Percentiles rank a stretch among this genome's conserved stretches.
These are phyloP conservation scores for Zygosaccharomyces kombuchaensis DNA, from an alignment of 805 yeast genomes.

Conservation along the genomic window DNA sequence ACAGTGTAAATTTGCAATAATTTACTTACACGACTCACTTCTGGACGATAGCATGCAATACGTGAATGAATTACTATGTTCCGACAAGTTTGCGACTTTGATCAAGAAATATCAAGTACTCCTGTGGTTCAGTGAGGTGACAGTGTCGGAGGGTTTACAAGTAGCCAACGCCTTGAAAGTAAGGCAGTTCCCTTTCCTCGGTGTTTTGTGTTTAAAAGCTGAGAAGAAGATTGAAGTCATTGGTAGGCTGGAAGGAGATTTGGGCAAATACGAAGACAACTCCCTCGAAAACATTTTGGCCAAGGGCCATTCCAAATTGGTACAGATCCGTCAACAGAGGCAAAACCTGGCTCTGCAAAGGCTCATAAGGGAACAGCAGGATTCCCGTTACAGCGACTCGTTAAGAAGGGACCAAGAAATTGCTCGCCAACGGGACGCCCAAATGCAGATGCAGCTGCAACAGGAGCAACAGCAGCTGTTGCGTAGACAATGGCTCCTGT, in stretches of 20 bases:
- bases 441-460: conserved; percentile 34
- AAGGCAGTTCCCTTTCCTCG: conserved; percentile 76
- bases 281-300: conserved; percentile 21
- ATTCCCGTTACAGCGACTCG: conserved; percentile 68
- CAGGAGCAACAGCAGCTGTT: conserved; percentile 21
- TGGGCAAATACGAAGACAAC: conserved; percentile 15
- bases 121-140: conserved; percentile 85
- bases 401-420: conserved; percentile 61
- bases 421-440: conserved; percentile 28
- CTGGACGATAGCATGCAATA: conserved; percentile 58
- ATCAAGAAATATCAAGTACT: conserved; percentile 49
- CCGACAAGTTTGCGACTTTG: conserved; percentile 45
- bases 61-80: conserved; percentile 50
- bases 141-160: conserved; percentile 79
- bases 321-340: conserved; percentile 57
- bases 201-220: conserved; percentile 66
- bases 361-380: conserved; percentile 65
- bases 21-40: conserved; percentile 67
- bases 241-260: conserved; percentile 25
- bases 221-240: conserved; percentile 33
- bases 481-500: conserved; percentile 43
- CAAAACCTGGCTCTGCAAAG: conserved; percentile 56
- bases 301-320: conserved; percentile 37
- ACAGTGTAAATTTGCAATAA: conserved; percentile 66
- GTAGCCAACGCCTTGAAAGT: conserved; percentile 71